Conservation (phyloP, 345 rosid genomes). For the Ceriops tagal region DNA sequence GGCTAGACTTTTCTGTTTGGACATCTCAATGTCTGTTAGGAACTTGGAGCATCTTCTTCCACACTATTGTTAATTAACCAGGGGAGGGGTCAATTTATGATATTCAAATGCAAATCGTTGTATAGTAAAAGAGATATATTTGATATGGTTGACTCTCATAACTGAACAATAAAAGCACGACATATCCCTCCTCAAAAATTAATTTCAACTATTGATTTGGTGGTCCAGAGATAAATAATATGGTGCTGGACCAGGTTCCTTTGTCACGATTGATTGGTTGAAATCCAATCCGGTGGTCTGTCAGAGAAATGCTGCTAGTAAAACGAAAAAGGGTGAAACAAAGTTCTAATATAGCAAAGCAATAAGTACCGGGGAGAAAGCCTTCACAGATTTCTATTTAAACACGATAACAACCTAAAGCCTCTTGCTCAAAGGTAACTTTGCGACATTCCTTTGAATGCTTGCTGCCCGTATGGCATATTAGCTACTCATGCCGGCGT, state of each 20-base stretch:
- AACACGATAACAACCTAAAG: slow-evolving; percentile 7
- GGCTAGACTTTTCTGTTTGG: too few species aligned
- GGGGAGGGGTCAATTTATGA: too few species aligned
- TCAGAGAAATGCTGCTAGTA: slow-evolving; percentile 12
- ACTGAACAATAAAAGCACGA: background rate
- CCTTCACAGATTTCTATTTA: slow-evolving; percentile 14
- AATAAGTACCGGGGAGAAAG: slow-evolving; percentile 11
- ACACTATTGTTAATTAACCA: too few species aligned
- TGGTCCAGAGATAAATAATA: slow-evolving; percentile 20
- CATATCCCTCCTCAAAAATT: background rate
- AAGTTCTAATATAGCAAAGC: slow-evolving; percentile 11
- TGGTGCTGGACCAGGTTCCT: slow-evolving; percentile 23
- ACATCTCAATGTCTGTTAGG: too few species aligned
- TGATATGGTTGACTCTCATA: slow-evolving; percentile 15
- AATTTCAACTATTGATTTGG: background rate
- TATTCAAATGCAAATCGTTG: too few species aligned
- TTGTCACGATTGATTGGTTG: slow-evolving; percentile 25
- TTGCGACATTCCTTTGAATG: slow-evolving; percentile 10
- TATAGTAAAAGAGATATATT: slow-evolving; percentile 5
- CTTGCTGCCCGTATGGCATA: background rate
- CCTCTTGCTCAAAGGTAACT: slow-evolving; percentile 3
- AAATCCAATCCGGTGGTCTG: slow-evolving; percentile 28
- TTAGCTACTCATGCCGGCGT: slow-evolving; percentile 17
- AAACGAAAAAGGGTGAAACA: background rate
- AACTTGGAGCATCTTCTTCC: too few species aligned